Conservation (phyloP, 306 rosid species). For the Cucurbita maxima region DNA sequence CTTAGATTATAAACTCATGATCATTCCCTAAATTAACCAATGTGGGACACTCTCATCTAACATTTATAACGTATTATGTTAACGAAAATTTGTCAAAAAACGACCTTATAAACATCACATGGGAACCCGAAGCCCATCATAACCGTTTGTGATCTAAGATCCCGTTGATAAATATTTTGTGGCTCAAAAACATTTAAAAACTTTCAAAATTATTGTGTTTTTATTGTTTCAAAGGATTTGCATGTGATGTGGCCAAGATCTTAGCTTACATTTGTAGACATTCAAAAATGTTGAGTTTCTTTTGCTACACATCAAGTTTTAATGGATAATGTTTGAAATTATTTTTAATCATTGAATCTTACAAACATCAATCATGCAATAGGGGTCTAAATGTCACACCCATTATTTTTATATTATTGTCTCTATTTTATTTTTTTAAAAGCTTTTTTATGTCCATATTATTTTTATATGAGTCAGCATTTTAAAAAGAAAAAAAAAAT, state of each 20-base stretch:
- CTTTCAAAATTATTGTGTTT: neutral
- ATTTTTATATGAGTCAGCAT: too few relatives aligned
- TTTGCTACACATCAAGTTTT: neutral
- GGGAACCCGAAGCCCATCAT: neutral
- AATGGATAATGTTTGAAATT: neutral
- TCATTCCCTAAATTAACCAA: too few relatives aligned
- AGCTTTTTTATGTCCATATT: neutral
- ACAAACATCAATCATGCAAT: neutral
- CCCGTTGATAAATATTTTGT: neutral
- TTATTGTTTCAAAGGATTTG: neutral
- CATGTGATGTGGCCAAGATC: neutral
- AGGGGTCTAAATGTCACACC: slow-evolving; percentile 1
- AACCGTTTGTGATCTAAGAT: neutral
- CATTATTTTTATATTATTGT: neutral
- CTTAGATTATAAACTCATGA: too few relatives aligned
- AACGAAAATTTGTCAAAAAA: too few relatives aligned
- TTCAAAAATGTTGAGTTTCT: neutral
- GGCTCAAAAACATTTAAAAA: neutral
- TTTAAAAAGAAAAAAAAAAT: too few relatives aligned
- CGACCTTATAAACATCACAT: too few relatives aligned
- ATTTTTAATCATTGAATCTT: slow-evolving; percentile 1
- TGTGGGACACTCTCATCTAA: too few relatives aligned
- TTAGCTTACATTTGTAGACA: neutral
- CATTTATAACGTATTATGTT: too few relatives aligned
- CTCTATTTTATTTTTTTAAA: neutral